Base-by-base conservation (phyloP, 441 rosid species). In the Theobroma grandiflorum region DNA sequence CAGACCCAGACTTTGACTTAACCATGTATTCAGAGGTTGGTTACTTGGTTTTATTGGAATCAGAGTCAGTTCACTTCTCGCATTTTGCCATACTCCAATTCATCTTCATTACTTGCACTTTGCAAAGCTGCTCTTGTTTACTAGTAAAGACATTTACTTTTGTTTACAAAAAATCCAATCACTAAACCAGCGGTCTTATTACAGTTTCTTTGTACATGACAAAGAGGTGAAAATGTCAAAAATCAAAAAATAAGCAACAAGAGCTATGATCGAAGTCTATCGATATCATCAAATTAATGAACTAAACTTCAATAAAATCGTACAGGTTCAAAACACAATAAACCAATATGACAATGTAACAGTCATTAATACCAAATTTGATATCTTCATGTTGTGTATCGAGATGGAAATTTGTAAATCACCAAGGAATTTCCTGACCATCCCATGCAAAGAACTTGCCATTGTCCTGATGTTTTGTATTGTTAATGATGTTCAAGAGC, bases 401-500 rank as follows among this genome's bases (percentile, higher is more conserved):
- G 6, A 20, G 5, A 3, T n/a, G 31, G 31, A 26, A 26, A 61
- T 66, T 18, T 6, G 47, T 66, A 40, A 37, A 57, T 75, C 72
- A 93, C 97, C 99, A 92, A 14, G 96, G 95, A 68, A 94, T 91
- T 85, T 91, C 94, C 82, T 94, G 96, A 72, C 98, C 96, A 86
- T 95, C 98, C 95, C 99, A 94, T 26, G 95, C 98, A 70, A 93
- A 94, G 89, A 96, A 95, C 84, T 93, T 94, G 64, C 98, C 99
- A 72, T 91, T 92, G 67, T 93, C 97, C n/a, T 81, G 78, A 71
- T 53, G 88, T 84, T 84, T 96, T 75, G 93, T 81, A 31, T 75
- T 88, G 84, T 91, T 80, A 74, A 94, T 93, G 76, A 94, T 92
- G 83, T 82, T 80, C 80, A 93, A 77, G 53, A 94, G 94, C 81